Percentiles rank a stretch among this genome's conserved stretches.
These are phyloP conservation scores for Pleurostoma richardsiae DNA, from an alignment of 2,329 filamentous ascomycete genomes.

Conservation along the genomic window DNA sequence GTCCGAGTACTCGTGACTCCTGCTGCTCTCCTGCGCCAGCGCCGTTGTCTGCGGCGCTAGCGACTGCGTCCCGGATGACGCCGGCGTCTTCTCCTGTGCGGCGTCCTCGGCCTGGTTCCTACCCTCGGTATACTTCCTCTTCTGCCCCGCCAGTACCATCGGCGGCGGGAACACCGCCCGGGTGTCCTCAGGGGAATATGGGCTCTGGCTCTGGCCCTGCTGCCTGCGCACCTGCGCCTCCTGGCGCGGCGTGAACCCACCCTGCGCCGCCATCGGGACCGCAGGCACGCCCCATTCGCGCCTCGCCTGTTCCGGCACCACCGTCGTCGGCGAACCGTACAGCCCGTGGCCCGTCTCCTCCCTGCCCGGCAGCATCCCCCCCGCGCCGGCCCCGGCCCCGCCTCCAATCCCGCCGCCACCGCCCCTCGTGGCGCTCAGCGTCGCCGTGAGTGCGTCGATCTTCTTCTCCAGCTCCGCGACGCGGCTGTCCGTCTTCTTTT, in stretches of 20 bases:
- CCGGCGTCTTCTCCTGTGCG: background rate
- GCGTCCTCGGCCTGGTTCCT: slow-evolving; percentile 9
- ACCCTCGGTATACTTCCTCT: slow-evolving; percentile 30
- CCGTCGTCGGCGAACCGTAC: background rate
- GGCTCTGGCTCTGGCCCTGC: slow-evolving; percentile 8
- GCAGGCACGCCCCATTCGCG: too few species aligned
- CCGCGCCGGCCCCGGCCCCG: background rate
- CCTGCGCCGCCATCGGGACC: background rate
- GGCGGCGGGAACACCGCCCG: slow-evolving; percentile 12
- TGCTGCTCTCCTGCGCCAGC: slow-evolving; percentile 15
- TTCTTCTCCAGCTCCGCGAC: slow-evolving; percentile 91
- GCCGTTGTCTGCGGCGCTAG: slow-evolving; percentile 6
- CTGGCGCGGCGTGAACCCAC: background rate
- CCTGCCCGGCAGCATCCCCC: background rate
- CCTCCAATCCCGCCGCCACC: slow-evolving; percentile 2
- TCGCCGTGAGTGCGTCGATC: slow-evolving; percentile 82
- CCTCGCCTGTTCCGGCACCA: background rate
- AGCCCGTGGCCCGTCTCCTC: background rate
- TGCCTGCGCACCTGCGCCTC: slow-evolving; percentile 1
- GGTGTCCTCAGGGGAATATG: slow-evolving; percentile 2
- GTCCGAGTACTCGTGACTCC: slow-evolving; percentile 30
- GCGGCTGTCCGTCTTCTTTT: slow-evolving; percentile 87
- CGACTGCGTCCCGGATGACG: background rate
- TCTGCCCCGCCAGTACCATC: slow-evolving; percentile 27
- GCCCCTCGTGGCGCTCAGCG: slow-evolving; percentile 54